phyloP scores from a whole-genome alignment of 192 early-diverging fungal genomes.

The Allomyces macrogynus region DNA sequence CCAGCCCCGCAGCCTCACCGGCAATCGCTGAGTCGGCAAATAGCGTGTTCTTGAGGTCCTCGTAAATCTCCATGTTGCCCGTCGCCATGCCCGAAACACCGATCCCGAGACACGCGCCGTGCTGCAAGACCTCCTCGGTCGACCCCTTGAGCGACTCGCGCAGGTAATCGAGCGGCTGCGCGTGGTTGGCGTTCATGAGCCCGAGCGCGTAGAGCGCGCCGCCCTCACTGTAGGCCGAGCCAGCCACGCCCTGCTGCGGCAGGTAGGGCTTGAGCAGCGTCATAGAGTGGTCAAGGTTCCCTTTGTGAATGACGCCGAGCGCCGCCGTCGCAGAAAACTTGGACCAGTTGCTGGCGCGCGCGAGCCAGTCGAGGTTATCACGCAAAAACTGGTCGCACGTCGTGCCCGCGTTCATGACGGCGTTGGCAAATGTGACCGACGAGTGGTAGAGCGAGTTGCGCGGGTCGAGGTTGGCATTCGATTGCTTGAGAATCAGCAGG shows the following conservation, averaged over 20 bases:
- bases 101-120: constrained; percentile 85
- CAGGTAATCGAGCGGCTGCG: constrained; percentile 53
- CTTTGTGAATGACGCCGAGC: constrained; percentile 93
- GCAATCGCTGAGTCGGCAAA: constrained; percentile 91
- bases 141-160: constrained; percentile 58
- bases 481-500: constrained; percentile 82
- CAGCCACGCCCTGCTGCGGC: constrained; percentile 70
- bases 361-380: constrained; percentile 93
- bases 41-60: constrained; percentile 68
- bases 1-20: constrained; percentile 90
- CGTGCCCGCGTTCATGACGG: constrained; percentile 95
- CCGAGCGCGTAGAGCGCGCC: constrained; percentile 97
- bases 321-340: constrained; percentile 98
- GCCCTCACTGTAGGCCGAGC: constrained; percentile 82
- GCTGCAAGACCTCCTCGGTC: constrained; percentile 76
- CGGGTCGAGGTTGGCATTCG: constrained; percentile 73
- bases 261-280: constrained; percentile 78
- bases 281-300: constrained; percentile 69
- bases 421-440: constrained; percentile 89
- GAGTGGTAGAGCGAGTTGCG: constrained; percentile 83
- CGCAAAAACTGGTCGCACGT: constrained; percentile 94
- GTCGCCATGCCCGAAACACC: constrained; percentile 95
- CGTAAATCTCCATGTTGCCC: constrained; percentile 60
- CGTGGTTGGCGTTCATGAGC: constrained; percentile 91
- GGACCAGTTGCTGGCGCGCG: constrained; percentile 92